phyloP scores from a whole-genome alignment of 176 grass and related monocot species.

The Avena atlantica region DNA sequence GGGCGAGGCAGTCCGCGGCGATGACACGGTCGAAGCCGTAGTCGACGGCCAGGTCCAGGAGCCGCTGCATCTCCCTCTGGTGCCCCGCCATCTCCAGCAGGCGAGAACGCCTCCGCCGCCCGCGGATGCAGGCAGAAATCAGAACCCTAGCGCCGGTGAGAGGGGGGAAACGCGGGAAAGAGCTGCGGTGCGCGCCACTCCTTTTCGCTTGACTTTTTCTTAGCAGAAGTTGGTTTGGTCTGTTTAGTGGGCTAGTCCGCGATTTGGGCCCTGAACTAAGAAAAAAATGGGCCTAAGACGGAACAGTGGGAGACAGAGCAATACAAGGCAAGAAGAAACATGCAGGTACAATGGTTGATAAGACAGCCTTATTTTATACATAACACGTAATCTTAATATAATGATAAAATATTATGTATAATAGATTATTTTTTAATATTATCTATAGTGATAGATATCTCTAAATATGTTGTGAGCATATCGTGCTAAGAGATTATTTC shows the following conservation, averaged over 20 bases:
- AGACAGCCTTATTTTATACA: too few species aligned
- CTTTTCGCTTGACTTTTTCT: not conserved
- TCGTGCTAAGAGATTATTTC: too few species aligned
- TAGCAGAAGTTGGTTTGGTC: not conserved
- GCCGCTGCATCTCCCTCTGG: constrained; percentile 3
- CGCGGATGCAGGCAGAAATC: not conserved
- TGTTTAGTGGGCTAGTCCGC: not conserved
- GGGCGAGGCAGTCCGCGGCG: constrained; percentile 6
- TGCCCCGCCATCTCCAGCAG: not conserved
- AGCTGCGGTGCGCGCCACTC: not conserved
- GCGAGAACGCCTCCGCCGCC: not conserved
- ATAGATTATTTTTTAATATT: too few species aligned
- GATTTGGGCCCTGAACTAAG: not conserved
- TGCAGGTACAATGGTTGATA: too few species aligned
- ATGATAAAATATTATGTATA: too few species aligned
- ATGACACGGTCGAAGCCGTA: constrained; percentile 32
- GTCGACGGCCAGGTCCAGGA: constrained; percentile 6
- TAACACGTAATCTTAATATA: too few species aligned
- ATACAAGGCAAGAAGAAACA: not conserved
- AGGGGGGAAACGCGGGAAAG: not conserved
- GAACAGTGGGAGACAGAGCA: not conserved
- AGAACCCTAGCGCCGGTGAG: constrained; percentile 10
- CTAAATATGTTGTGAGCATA: too few species aligned
- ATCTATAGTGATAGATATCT: too few species aligned
- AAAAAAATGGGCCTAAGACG: not conserved